phyloP scores from a whole-genome alignment of 2,329 filamentous ascomycete genomes.

The Magnaporthales sp. region DNA sequence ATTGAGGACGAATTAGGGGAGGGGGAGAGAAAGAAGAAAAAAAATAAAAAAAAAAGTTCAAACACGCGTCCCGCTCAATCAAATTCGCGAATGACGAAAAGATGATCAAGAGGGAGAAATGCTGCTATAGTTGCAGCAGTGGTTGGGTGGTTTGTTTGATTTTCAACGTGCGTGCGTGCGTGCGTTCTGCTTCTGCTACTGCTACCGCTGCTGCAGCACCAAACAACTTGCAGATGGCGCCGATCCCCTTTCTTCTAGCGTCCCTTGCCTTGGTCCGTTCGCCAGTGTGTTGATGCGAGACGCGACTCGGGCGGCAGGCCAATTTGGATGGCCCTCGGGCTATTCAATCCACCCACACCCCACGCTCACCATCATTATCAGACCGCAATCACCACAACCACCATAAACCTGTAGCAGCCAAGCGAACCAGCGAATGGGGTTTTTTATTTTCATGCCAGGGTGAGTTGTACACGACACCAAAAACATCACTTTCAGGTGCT shows the following conservation, averaged over 20 bases:
- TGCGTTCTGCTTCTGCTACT: neutral
- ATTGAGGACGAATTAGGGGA: neutral
- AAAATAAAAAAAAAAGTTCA: neutral
- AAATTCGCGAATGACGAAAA: neutral
- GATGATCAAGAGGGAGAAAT: neutral
- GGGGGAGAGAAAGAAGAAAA: neutral
- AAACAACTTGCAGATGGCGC: slow-evolving; percentile 2
- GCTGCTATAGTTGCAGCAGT: neutral
- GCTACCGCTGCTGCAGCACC: neutral
- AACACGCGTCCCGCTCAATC: neutral
- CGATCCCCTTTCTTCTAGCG: slow-evolving; percentile 7
- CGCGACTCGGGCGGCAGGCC: slow-evolving; percentile 5
- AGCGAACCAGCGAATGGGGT: neutral
- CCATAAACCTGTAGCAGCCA: neutral
- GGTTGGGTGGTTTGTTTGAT: neutral
- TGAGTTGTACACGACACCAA: neutral
- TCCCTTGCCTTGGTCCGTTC: slow-evolving; percentile 4
- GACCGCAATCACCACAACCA: neutral
- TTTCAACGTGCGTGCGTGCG: neutral
- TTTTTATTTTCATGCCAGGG: neutral
- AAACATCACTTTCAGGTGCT: neutral
- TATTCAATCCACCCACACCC: neutral
- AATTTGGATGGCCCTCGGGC: neutral
- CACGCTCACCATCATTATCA: neutral
- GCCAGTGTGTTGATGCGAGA: slow-evolving; percentile 7